Conservation (phyloP, 345 rosid species). For the Euphorbia tirucalli region DNA sequence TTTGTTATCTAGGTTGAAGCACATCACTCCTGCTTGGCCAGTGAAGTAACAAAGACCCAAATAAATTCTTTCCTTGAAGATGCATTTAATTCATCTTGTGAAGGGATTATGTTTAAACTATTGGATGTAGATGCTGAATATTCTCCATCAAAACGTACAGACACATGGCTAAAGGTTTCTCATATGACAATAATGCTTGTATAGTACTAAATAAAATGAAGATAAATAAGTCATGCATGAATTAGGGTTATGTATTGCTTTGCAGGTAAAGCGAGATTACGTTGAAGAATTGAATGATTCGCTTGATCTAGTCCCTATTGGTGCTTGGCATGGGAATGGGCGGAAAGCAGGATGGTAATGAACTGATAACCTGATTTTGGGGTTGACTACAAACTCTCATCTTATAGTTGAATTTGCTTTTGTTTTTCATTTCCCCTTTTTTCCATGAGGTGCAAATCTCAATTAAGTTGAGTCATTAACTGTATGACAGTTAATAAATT, state of each 20-base stretch:
- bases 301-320: conserved; percentile 90
- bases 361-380: neutral
- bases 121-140: conserved; percentile 70
- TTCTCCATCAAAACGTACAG: conserved; percentile 76
- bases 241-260: conserved; percentile 21
- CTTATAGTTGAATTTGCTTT: neutral
- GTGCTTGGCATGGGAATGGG: conserved; percentile 95
- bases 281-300: conserved; percentile 75
- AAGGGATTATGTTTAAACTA: conserved; percentile 82
- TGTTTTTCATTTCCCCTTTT: neutral
- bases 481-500: neutral
- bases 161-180: conserved; percentile 85
- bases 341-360: conserved; percentile 92
- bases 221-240: neutral
- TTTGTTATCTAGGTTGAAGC: conserved; percentile 51
- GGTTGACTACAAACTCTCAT: neutral
- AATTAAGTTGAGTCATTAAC: neutral
- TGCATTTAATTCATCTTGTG: conserved; percentile 69
- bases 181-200: neutral
- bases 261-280: conserved; percentile 87
- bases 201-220: neutral
- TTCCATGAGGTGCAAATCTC: neutral
- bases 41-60: conserved; percentile 39
- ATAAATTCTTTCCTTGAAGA: conserved; percentile 65
- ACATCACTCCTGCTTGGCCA: conserved; percentile 47